These are phyloP conservation scores for Boletus hoseneyae DNA, from an alignment of 1,284 basidiomycete genomes.

Conservation along the genomic window DNA sequence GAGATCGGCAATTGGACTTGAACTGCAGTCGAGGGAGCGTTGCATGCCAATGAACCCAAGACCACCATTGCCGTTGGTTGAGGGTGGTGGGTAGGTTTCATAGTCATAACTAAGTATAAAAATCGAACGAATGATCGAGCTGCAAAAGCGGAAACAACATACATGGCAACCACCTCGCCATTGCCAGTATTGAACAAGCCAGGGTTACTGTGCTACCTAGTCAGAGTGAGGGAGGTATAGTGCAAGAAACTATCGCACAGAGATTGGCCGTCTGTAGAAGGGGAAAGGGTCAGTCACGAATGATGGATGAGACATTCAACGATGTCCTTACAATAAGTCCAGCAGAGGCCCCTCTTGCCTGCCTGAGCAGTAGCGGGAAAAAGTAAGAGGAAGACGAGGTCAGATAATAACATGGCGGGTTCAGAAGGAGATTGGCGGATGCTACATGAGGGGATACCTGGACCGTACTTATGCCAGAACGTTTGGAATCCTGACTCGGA, in stretches of 20 bases:
- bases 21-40: conserved; percentile 35
- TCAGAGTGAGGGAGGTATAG: background rate
- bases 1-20: conserved; percentile 36
- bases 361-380: conserved; percentile 17
- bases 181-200: conserved; percentile 27
- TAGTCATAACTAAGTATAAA: conserved; percentile 34
- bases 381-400: conserved; percentile 7
- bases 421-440: background rate
- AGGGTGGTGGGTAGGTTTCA: conserved; percentile 35
- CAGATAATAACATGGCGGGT: background rate
- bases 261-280: conserved; percentile 17
- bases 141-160: background rate
- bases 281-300: conserved; percentile 5
- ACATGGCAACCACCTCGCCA: conserved; percentile 36
- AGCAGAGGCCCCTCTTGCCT: conserved; percentile 25
- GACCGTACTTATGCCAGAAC: conserved; percentile 20
- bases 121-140: background rate
- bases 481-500: background rate
- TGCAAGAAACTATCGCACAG: conserved; percentile 13
- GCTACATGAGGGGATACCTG: background rate
- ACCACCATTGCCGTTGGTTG: conserved; percentile 32
- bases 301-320: background rate
- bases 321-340: conserved; percentile 23
- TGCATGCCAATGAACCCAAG: conserved; percentile 41
- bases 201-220: conserved; percentile 25